These are phyloP conservation scores for Kwoniella heveanensis DNA, from an alignment of 768 basidiomycete genomes.

Conservation along the genomic window DNA sequence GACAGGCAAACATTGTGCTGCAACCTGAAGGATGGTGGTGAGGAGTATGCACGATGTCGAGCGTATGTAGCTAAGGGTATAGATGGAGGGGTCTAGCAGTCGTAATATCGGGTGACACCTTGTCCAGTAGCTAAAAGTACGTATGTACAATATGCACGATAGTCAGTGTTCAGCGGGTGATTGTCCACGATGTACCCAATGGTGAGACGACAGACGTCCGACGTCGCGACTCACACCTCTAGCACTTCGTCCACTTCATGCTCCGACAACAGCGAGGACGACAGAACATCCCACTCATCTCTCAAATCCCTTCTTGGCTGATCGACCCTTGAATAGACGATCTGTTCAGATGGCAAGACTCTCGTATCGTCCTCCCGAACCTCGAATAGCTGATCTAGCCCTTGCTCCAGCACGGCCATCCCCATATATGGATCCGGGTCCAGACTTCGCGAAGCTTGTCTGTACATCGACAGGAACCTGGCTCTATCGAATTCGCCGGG, in stretches of 20 bases:
- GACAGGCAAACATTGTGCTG: conserved; percentile 18
- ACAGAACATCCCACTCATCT: conserved; percentile 14
- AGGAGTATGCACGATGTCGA: conserved; percentile 9
- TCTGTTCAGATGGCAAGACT: conserved; percentile 12
- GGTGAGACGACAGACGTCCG: neutral
- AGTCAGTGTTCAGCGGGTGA: too few species aligned
- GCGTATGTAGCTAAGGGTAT: conserved; percentile 13
- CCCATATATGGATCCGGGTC: conserved; percentile 24
- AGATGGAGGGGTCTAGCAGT: conserved; percentile 16
- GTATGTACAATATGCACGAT: too few species aligned
- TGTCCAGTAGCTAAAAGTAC: conserved; percentile 9
- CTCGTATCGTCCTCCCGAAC: neutral
- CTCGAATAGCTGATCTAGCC: conserved; percentile 11
- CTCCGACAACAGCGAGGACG: conserved; percentile 1
- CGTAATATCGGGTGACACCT: conserved; percentile 11
- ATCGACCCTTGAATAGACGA: conserved; percentile 18
- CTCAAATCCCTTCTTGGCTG: conserved; percentile 17
- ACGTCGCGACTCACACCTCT: conserved; percentile 10
- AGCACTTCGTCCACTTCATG: conserved; percentile 13
- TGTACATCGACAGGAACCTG: conserved; percentile 16
- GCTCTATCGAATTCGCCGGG: conserved; percentile 1
- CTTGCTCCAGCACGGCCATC: conserved; percentile 17
- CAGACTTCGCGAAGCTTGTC: conserved; percentile 12
- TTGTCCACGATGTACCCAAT: too few species aligned
- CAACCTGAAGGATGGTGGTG: conserved; percentile 10